Percentiles rank a stretch among this genome's conserved stretches.
Evolutionary conservation across 352 stramenopile species (phyloP).

Genomic region (Phytophthora quininea): DNA sequence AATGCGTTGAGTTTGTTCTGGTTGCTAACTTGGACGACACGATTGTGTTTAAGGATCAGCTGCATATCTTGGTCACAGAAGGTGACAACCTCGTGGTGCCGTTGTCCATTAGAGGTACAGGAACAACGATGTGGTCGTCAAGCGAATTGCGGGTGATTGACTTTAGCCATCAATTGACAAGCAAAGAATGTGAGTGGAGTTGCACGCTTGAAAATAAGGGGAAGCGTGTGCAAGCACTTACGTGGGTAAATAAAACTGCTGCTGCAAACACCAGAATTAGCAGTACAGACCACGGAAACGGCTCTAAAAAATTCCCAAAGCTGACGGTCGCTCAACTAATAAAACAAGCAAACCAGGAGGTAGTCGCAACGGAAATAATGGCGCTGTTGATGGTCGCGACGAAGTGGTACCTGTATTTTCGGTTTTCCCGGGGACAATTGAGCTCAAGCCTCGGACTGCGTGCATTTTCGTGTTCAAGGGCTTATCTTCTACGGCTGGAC

Average conservation of each 20-base stretch:
- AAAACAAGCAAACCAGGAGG: slow-evolving; percentile 22
- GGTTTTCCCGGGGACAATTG: slow-evolving; percentile 90
- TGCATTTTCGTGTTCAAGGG: slow-evolving; percentile 94
- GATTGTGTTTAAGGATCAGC: slow-evolving; percentile 91
- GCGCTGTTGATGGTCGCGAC: slow-evolving; percentile 19
- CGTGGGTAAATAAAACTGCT: slow-evolving; percentile 88
- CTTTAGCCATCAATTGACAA: slow-evolving; percentile 93
- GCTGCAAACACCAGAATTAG: slow-evolving; percentile 30
- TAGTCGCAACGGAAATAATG: slow-evolving; percentile 24
- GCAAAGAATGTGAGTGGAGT: slow-evolving; percentile 86
- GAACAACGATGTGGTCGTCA: slow-evolving; percentile 93
- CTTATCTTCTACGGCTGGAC: slow-evolving; percentile 61
- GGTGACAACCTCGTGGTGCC: slow-evolving; percentile 91
- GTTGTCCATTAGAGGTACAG: slow-evolving; percentile 90
- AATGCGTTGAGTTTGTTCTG: slow-evolving; percentile 76
- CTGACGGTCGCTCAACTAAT: slow-evolving; percentile 10
- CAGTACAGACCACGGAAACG: slow-evolving; percentile 27
- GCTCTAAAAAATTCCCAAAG: slow-evolving; percentile 4
- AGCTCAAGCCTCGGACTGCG: slow-evolving; percentile 93
- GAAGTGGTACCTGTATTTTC: slow-evolving; percentile 82
- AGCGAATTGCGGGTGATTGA: slow-evolving; percentile 91
- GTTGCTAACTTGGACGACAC: slow-evolving; percentile 95
- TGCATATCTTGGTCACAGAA: slow-evolving; percentile 93
- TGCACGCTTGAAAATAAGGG: slow-evolving; percentile 97
- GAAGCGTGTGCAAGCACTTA: slow-evolving; percentile 90